Evolutionary conservation across 1,284 basidiomycete genomes (phyloP), one percentile per base, ranked within the genome.

Genomic region (Ceratobasidium theobromae): DNA sequence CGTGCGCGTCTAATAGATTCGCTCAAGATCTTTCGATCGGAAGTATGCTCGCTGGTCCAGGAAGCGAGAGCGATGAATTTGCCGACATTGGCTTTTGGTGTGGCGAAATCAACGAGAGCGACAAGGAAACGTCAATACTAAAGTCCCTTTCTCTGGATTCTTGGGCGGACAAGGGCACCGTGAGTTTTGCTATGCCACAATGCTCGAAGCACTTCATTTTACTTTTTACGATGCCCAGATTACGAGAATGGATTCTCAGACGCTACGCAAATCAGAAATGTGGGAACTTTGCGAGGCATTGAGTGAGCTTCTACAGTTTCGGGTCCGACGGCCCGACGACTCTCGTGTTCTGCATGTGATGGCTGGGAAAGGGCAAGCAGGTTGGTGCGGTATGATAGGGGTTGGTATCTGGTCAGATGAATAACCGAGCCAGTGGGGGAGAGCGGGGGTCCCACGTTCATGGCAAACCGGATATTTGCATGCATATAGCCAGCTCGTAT

Each of bases 21-120:
- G 68, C 65, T 35, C 48, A 58, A 27, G 25, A 52, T 3, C 40
- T 48, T 14, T 23, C 55, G 4, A 64, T 58, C 40, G 53, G 58
- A n/a, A 69, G 68, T 43, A 55, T 69, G 33, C 53, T 69, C 4
- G 68, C 53, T 23, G 68, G 68, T 30, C 66, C 43, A 41, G 66
- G 68, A n/a, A 69, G 68, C 53, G 68, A 69, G 41, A 69, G 68
- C 48, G 68, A 69, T 30, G 65, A 69, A 28, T 69, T 51, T 27
- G 48, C 58, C 11, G 68, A 69, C 30, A 38, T 67, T 12, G 52
- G 68, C 11, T 45, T 67, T 55, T 62, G 62, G 58, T 65, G 40
- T 51, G 43, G 68, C 52, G 41, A 54, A 46, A 53, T 53, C 51
- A 57, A 53, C 27, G 58, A 67, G 32, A 49, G 51, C 53, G 40